phyloP scores from a whole-genome alignment of 257 asterid species.

The Nicotiana tomentosiformis region DNA sequence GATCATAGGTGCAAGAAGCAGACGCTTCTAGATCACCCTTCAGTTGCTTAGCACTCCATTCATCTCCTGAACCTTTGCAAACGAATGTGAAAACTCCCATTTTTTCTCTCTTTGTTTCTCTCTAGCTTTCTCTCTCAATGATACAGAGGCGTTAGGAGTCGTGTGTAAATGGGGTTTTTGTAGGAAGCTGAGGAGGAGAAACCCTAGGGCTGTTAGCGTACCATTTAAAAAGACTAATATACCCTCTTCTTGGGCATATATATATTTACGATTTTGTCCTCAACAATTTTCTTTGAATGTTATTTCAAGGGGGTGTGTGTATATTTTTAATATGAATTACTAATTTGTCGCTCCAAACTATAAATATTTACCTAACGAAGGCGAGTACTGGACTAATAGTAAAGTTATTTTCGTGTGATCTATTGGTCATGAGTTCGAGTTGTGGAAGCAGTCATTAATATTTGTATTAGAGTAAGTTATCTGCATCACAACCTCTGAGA shows the following conservation, averaged over 20 bases:
- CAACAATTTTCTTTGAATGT: background rate
- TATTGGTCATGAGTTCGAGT: no score
- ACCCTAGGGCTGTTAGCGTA: background rate
- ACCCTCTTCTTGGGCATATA: background rate
- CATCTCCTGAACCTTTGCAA: constrained; percentile 32
- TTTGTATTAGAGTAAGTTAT: no score
- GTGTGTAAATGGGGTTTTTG: background rate
- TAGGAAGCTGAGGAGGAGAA: background rate
- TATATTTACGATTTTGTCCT: background rate
- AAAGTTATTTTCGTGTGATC: no score
- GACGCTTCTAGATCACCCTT: constrained; percentile 56
- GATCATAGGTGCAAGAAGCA: constrained; percentile 38
- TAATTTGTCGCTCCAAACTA: no score
- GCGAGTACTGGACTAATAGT: no score
- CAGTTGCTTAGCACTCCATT: constrained; percentile 56
- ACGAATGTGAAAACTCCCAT: constrained; percentile 76
- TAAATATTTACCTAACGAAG: no score
- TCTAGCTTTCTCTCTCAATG: background rate
- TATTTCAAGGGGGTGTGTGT: no score
- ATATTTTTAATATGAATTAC: no score
- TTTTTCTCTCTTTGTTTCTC: background rate
- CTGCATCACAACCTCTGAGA: no score
- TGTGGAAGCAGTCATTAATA: no score
- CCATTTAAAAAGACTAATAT: background rate
- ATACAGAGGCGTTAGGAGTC: background rate